These are phyloP conservation scores for Diaporthe sp. DNA, from an alignment of 2,329 filamentous ascomycete genomes.

Conservation along the genomic window DNA sequence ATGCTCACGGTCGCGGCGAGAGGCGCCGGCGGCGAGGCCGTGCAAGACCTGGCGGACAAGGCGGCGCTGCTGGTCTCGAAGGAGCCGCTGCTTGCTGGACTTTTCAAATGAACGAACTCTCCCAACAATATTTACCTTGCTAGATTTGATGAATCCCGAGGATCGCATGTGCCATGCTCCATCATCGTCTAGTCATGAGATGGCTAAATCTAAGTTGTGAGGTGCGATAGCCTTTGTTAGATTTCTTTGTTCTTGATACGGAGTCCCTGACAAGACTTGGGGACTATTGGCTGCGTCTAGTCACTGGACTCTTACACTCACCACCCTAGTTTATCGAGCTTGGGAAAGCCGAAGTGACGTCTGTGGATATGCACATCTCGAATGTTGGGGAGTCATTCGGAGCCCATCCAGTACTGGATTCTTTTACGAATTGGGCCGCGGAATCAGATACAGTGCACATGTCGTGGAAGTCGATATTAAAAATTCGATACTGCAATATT, in stretches of 20 bases:
- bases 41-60: constrained; percentile 48
- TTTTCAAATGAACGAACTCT: constrained; percentile 48
- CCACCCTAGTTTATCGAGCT: fast-evolving
- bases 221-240: not conserved
- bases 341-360: not conserved
- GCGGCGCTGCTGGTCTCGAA: constrained; percentile 53
- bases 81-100: constrained; percentile 51
- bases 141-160: not conserved
- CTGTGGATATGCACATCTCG: not conserved
- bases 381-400: too few relatives aligned
- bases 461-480: not conserved
- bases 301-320: not conserved
- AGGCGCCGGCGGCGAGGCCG: constrained; percentile 36
- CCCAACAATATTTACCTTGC: not conserved
- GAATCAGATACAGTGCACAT: not conserved
- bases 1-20: constrained; percentile 54
- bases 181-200: not conserved
- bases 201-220: too few relatives aligned
- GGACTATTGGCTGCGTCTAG: not conserved
- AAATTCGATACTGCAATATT: not conserved
- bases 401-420: too few relatives aligned
- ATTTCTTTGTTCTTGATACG: not conserved
- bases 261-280: too few relatives aligned
- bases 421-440: not conserved
- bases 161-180: not conserved